A percentile compares a stretch with the other conserved stretches of the same genome.
Evolutionary conservation across 2,329 filamentous ascomycete species (phyloP).

Genomic region (Fusarium agapanthi): DNA sequence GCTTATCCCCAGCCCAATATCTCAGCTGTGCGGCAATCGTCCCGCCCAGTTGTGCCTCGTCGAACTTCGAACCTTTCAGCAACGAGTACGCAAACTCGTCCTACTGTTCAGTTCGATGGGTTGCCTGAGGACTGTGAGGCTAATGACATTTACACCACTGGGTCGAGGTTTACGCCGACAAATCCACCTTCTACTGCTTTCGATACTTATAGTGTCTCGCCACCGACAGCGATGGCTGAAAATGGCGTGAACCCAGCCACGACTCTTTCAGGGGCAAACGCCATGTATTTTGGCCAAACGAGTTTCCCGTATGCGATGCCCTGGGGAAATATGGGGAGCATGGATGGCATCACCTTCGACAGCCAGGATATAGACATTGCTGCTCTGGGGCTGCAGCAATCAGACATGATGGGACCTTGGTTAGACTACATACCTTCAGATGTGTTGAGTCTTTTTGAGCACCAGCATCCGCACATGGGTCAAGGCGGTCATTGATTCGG

Average conservation of each 20-base stretch:
- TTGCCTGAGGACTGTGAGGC: constrained; percentile 44
- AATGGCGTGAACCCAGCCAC: constrained; percentile 24
- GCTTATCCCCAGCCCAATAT: constrained; percentile 59
- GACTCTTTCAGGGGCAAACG: constrained; percentile 22
- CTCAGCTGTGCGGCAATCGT: constrained; percentile 58
- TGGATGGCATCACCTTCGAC: constrained; percentile 73
- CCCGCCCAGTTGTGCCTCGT: constrained; percentile 43
- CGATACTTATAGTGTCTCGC: constrained; percentile 55
- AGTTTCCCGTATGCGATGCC: constrained; percentile 42
- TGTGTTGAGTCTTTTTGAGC: constrained; percentile 65
- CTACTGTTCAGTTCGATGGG: constrained; percentile 44
- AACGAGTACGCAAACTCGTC: constrained; percentile 29
- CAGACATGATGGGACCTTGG: constrained; percentile 76
- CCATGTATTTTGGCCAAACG: constrained; percentile 43
- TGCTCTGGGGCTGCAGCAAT: constrained; percentile 63
- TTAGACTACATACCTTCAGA: constrained; percentile 77
- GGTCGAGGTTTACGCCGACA: constrained; percentile 50
- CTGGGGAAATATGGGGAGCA: constrained; percentile 48
- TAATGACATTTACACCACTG: constrained; percentile 46
- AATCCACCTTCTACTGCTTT: constrained; percentile 55
- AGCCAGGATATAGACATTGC: constrained; percentile 81
- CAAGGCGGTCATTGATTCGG: constrained; percentile 33
- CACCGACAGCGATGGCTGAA: constrained; percentile 53
- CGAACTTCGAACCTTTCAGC: constrained; percentile 37
- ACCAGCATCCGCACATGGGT: constrained; percentile 41